A percentile compares a stretch with the other conserved stretches of the same genome.
These are phyloP conservation scores for Balamuthia mandrillaris DNA, from an alignment of 208 protist species.

Conservation along the genomic window DNA sequence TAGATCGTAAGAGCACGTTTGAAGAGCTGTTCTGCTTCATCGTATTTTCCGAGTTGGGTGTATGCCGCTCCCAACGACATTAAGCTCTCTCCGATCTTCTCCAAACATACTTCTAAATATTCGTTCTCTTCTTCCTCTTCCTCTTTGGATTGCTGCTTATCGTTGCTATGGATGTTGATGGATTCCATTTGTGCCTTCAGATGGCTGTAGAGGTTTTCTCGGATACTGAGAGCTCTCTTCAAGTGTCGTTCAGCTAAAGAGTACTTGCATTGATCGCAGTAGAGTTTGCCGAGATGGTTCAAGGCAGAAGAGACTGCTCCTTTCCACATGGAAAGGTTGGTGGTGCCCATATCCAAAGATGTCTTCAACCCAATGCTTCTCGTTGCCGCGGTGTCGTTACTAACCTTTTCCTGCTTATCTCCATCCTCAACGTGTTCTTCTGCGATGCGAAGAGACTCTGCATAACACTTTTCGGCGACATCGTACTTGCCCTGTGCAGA, in stretches of 20 bases:
- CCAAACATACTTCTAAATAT: background rate
- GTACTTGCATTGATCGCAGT: slow-evolving; percentile 16
- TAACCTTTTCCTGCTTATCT: background rate
- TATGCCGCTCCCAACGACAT: background rate
- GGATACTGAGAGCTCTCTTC: background rate
- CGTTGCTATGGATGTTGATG: background rate
- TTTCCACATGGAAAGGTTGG: too few relatives aligned
- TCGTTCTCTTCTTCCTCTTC: background rate
- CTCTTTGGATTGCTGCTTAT: background rate
- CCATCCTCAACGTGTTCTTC: background rate
- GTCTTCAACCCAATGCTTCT: background rate
- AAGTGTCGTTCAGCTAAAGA: background rate
- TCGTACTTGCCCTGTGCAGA: background rate
- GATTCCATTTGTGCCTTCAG: too few relatives aligned
- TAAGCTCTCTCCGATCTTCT: slow-evolving; percentile 11
- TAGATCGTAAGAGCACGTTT: background rate
- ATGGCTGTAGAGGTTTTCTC: background rate
- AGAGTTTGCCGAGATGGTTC: slow-evolving; percentile 6
- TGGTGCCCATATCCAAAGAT: background rate
- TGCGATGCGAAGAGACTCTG: background rate
- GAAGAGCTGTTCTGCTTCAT: slow-evolving; percentile 2
- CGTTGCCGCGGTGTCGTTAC: background rate
- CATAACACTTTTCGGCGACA: background rate
- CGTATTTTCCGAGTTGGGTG: slow-evolving; percentile 21
- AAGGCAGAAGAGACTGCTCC: background rate